Percentiles rank a stretch among this genome's conserved stretches.
phyloP scores from a whole-genome alignment of 768 basidiomycete species.

The Suillus bovinus region DNA sequence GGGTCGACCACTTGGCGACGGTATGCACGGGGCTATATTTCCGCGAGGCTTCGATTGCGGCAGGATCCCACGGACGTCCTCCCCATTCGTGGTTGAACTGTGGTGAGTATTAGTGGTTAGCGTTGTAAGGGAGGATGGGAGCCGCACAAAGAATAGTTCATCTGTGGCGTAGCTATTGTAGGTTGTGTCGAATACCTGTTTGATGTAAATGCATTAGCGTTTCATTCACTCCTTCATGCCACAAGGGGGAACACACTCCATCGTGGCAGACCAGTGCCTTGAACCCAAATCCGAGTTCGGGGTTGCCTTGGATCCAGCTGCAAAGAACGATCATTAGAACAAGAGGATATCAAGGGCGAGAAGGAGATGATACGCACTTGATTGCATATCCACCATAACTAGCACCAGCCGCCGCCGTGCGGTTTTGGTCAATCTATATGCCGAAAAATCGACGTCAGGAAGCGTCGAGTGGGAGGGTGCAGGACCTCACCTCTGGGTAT shows the following conservation, averaged over 20 bases:
- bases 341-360: constrained; percentile 5
- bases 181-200: constrained; percentile 69
- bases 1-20: constrained; percentile 84
- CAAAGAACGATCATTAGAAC: constrained; percentile 8
- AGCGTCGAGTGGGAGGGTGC: neutral
- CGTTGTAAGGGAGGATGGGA: neutral
- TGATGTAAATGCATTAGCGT: neutral
- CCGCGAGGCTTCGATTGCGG: constrained; percentile 51
- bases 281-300: constrained; percentile 84
- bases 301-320: constrained; percentile 96
- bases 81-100: constrained; percentile 90
- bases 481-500: constrained; percentile 61
- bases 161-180: constrained; percentile 91
- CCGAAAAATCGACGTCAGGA: constrained; percentile 1
- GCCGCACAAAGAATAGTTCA: constrained; percentile 83
- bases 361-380: constrained; percentile 52
- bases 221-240: neutral
- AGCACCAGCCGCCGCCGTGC: constrained; percentile 78
- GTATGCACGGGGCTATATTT: constrained; percentile 82
- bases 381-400: constrained; percentile 89
- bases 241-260: constrained; percentile 53
- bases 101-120: constrained; percentile 3
- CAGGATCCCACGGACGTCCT: constrained; percentile 74
- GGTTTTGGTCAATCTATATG: constrained; percentile 63
- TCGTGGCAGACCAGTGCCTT: constrained; percentile 93